Evolutionary conservation across 1,284 basidiomycete species (phyloP).

Genomic region (Trichosporon sp.): DNA sequence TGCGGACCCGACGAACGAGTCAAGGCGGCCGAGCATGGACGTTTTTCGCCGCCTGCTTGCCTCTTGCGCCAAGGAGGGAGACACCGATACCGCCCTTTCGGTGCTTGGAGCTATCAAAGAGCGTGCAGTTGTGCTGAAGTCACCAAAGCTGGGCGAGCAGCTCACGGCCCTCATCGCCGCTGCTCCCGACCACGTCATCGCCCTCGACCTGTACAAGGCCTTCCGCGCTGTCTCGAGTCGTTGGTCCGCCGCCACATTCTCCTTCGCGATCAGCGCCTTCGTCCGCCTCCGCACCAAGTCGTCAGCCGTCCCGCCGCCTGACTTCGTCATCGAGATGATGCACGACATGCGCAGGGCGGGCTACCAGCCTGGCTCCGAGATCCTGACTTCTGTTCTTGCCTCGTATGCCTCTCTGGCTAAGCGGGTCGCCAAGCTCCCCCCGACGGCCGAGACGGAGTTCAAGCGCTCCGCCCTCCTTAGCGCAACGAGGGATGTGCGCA

Average conservation of each 20-base stretch:
- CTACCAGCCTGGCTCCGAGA: conserved; percentile 63
- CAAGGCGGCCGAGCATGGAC: conserved; percentile 49
- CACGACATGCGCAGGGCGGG: conserved; percentile 77
- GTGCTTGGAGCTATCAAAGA: background rate
- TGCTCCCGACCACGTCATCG: conserved; percentile 64
- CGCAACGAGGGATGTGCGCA: conserved; percentile 70
- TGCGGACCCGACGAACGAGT: conserved; percentile 14
- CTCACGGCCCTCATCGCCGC: conserved; percentile 60
- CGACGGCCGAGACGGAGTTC: conserved; percentile 17
- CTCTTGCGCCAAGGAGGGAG: conserved; percentile 26
- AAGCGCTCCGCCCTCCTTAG: conserved; percentile 37
- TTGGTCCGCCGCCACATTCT: background rate
- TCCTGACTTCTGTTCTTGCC: conserved; percentile 73
- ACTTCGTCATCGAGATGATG: conserved; percentile 75
- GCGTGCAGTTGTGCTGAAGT: background rate
- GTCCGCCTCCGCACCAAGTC: conserved; percentile 62
- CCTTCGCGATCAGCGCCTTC: conserved; percentile 62
- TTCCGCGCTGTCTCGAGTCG: background rate
- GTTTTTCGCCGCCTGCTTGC: conserved; percentile 62
- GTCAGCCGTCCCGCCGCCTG: conserved; percentile 62
- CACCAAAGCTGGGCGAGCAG: conserved; percentile 33
- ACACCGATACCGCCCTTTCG: background rate
- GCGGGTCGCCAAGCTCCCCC: background rate
- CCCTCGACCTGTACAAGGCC: conserved; percentile 8
- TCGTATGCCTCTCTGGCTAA: conserved; percentile 50